Evolutionary conservation across 805 yeast species (phyloP).

Genomic region (Metahyphopichia silvanorum): DNA sequence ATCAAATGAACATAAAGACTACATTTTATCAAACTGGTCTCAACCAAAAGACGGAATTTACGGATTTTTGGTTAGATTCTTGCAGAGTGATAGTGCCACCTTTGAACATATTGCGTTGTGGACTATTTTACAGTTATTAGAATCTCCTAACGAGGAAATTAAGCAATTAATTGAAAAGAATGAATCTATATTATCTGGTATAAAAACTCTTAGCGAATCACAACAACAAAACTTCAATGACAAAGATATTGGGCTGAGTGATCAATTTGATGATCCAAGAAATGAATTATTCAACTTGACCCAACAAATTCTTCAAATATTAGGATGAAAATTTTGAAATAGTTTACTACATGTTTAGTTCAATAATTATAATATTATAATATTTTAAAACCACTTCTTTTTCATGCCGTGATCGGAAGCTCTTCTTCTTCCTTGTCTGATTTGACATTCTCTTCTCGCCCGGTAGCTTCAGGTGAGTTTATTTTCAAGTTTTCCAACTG

Average conservation of each 20-base stretch:
- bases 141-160: conserved; percentile 71
- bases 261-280: conserved; percentile 57
- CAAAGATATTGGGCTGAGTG: conserved; percentile 18
- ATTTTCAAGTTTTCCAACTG: conserved; percentile 12
- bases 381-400: background rate
- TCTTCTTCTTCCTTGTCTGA: background rate
- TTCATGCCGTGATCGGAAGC: background rate
- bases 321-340: conserved; percentile 23
- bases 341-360: conserved; percentile 2
- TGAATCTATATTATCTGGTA: conserved; percentile 50
- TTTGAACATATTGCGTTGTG: conserved; percentile 97
- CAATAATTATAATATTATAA: background rate
- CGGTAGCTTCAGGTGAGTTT: conserved; percentile 1
- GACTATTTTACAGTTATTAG: conserved; percentile 91
- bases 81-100: conserved; percentile 82
- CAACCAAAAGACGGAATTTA: conserved; percentile 80
- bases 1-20: conserved; percentile 63
- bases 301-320: conserved; percentile 60
- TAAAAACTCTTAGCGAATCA: conserved; percentile 44
- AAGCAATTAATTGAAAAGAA: conserved; percentile 53
- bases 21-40: conserved; percentile 75
- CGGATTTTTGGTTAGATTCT: conserved; percentile 77
- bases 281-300: conserved; percentile 63
- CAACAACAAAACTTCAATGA: conserved; percentile 27
- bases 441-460: background rate